phyloP scores from a whole-genome alignment of 805 yeast genomes.

The Cyberlindnera samutprakarnensis region DNA sequence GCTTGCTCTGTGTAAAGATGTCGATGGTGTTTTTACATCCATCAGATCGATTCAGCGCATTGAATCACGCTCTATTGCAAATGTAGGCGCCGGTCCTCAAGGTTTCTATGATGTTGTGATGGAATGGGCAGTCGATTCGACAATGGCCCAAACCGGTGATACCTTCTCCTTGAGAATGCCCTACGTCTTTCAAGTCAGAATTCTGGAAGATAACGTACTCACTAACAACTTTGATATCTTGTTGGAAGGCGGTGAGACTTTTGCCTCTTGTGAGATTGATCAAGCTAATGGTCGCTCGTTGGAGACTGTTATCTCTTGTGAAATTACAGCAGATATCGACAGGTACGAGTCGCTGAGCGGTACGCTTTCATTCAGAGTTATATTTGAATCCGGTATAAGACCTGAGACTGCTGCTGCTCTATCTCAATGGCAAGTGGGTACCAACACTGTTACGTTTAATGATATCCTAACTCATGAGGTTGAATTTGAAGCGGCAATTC shows the following conservation, averaged over 20 bases:
- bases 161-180: constrained; percentile 12
- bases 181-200: constrained; percentile 10
- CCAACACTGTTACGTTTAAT: constrained; percentile 12
- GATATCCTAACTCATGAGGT: constrained; percentile 4
- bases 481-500: too few species aligned
- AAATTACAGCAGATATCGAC: constrained; percentile 5
- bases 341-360: constrained; percentile 4
- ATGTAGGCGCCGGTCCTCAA: too few species aligned
- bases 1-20: too few species aligned
- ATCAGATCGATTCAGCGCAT: too few species aligned
- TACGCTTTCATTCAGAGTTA: constrained; percentile 3
- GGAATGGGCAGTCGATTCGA: constrained; percentile 6
- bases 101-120: constrained; percentile 4
- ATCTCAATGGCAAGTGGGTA: constrained; percentile 7
- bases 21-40: too few species aligned
- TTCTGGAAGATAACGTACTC: constrained; percentile 1
- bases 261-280: constrained; percentile 9
- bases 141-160: constrained; percentile 9
- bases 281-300: constrained; percentile 8
- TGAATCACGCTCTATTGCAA: too few species aligned
- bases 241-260: constrained; percentile 2
- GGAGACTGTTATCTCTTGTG: constrained; percentile 5
- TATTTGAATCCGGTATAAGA: constrained; percentile 12
- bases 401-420: constrained; percentile 4
- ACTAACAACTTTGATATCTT: constrained; percentile 6